These are phyloP conservation scores for Niveomyces coronatus DNA, from an alignment of 2,329 filamentous ascomycete genomes.

Conservation along the genomic window DNA sequence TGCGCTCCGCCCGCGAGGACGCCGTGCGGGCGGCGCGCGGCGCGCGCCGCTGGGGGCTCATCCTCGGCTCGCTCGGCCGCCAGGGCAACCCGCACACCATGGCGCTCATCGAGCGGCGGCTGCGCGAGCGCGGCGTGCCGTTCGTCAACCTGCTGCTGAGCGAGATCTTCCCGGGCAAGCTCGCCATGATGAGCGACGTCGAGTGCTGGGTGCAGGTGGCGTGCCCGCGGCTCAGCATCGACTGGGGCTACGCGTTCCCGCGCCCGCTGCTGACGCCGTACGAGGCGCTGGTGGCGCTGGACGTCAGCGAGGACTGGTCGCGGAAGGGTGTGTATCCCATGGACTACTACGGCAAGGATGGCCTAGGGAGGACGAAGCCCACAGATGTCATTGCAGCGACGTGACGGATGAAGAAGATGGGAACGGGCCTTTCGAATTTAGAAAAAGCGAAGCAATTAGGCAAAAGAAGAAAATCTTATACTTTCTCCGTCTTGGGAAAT, in stretches of 20 bases:
- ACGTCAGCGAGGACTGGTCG: conserved; percentile 65
- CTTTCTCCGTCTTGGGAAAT: neutral
- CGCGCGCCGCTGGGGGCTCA: conserved; percentile 88
- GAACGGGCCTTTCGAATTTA: conserved; percentile 2
- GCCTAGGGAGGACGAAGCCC: conserved; percentile 67
- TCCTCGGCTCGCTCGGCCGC: conserved; percentile 81
- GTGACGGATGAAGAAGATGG: conserved; percentile 7
- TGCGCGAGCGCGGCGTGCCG: conserved; percentile 62
- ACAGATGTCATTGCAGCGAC: conserved; percentile 18
- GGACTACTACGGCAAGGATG: conserved; percentile 95
- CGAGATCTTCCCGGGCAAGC: conserved; percentile 93
- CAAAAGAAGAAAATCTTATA: neutral
- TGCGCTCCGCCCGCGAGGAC: conserved; percentile 67
- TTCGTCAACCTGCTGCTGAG: conserved; percentile 79
- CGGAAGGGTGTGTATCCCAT: conserved; percentile 69
- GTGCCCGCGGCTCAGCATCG: conserved; percentile 91
- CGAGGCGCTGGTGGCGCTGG: conserved; percentile 85
- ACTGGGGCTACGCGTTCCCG: conserved; percentile 96
- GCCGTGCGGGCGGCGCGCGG: conserved; percentile 67
- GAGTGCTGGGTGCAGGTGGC: conserved; percentile 98
- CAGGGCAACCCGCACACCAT: conserved; percentile 95
- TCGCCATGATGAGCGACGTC: conserved; percentile 86
- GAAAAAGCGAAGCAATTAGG: conserved; percentile 4
- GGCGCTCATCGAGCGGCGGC: conserved; percentile 68
- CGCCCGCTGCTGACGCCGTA: conserved; percentile 85